phyloP scores from a whole-genome alignment of 2,329 filamentous ascomycete genomes.

The Ophiostoma sp. region DNA sequence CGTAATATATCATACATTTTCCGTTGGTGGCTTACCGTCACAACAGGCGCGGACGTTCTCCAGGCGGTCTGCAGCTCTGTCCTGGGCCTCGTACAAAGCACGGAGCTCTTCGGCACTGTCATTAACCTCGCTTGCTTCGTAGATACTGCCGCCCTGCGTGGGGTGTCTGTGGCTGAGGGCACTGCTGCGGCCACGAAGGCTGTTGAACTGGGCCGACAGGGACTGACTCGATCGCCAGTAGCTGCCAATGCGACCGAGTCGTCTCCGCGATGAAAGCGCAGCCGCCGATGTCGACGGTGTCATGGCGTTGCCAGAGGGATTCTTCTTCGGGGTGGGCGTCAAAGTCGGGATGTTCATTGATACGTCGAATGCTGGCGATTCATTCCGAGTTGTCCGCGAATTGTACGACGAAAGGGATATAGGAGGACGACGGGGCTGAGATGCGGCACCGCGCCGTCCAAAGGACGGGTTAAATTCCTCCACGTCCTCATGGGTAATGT shows the following conservation, averaged over 20 bases:
- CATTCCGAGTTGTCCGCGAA: conserved; percentile 64
- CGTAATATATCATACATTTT: not conserved
- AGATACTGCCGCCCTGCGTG: conserved; percentile 36
- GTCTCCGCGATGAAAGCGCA: conserved; percentile 38
- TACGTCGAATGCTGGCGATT: conserved; percentile 51
- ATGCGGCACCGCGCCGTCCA: conserved; percentile 35
- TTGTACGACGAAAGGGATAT: conserved; percentile 75
- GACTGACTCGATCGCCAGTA: conserved; percentile 51
- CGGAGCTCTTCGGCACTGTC: conserved; percentile 81
- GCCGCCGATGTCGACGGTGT: conserved; percentile 28
- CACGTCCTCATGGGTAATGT: conserved; percentile 57
- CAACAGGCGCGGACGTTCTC: conserved; percentile 97
- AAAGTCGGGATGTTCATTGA: conserved; percentile 53
- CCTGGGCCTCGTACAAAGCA: conserved; percentile 71
- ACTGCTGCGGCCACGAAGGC: conserved; percentile 48
- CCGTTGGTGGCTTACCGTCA: conserved; percentile 63
- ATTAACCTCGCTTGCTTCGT: conserved; percentile 54
- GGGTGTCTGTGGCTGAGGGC: conserved; percentile 28
- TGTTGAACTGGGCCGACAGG: conserved; percentile 44
- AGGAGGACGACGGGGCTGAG: conserved; percentile 45
- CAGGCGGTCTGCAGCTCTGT: conserved; percentile 69
- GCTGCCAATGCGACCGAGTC: conserved; percentile 54
- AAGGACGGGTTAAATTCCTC: conserved; percentile 76
- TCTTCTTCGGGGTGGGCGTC: conserved; percentile 39
- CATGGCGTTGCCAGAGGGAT: conserved; percentile 29